Evolutionary conservation across 2,329 filamentous ascomycete species (phyloP), one percentile per base, ranked within the genome.

Genomic region (Teratosphaeria gauchensis): DNA sequence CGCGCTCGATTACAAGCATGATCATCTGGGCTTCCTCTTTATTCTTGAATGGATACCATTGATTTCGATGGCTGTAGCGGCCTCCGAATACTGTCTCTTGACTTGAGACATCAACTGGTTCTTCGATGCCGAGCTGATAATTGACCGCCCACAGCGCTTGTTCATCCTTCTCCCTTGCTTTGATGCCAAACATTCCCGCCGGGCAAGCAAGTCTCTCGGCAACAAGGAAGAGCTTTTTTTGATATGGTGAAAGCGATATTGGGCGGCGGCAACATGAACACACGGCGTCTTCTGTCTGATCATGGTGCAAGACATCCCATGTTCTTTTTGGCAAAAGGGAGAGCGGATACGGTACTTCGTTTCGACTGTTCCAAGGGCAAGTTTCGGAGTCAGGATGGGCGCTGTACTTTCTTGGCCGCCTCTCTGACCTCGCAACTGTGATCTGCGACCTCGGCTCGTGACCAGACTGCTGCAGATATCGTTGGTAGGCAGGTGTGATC

Each of bases 181-280:
- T 56, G 31, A 33, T 42, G 32, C 60, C 58, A 4, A 56, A 62
- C 11, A 28, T 57, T 2, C 58, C 57, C 2, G 33, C 16, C 9
- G 58, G 57, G 61, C 63, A 64, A 9, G 60, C 61, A 24, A 65
- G 54, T 30, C 64, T 56, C 48, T 66, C 63, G 21, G 64, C 61
- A 4, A 64, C 63, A 11, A 64, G 61, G 35, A 62, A 66, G n/a
- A 66, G 56, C 58, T 66, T 66, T 35, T 59, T 54, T 33, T 64
- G 61, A 52, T 62, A 61, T 30, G 57, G 33, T 32, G 58, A 62
- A 2, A 57, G 55, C 8, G 21, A 11, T 24, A 59, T 57, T 5
- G 61, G 57, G 46, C 61, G 63, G 1, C 58, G 61, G 54, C 64
- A 64, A 52, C 55, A 56, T 7, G 64, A 30, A 48, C 61, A 65